Percentiles rank a stretch among this genome's conserved stretches.
phyloP scores from a whole-genome alignment of 164 flowering plant genomes.

The Santalum album region DNA sequence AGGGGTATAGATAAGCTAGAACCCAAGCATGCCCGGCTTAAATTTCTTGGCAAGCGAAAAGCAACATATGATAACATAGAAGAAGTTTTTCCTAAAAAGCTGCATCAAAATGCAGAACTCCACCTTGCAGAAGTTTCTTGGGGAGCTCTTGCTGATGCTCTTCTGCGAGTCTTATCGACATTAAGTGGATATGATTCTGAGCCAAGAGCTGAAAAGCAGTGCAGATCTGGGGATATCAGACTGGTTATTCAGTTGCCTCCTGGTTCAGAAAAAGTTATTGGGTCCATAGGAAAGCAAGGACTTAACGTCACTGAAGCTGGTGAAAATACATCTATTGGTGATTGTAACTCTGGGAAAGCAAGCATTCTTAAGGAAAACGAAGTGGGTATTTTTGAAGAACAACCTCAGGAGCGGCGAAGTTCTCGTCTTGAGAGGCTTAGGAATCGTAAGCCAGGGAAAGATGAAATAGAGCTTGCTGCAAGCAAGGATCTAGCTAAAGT shows the following conservation, averaged over 20 bases:
- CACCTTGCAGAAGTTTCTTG: slow-evolving; percentile 65
- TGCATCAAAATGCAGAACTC: slow-evolving; percentile 41
- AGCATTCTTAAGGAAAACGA: slow-evolving; percentile 46
- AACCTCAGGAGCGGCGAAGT: slow-evolving; percentile 88
- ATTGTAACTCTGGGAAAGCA: slow-evolving; percentile 26
- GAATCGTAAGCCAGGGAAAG: slow-evolving; percentile 89
- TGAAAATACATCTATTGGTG: slow-evolving; percentile 21
- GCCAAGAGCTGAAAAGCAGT: slow-evolving; percentile 15
- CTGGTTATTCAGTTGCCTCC: slow-evolving; percentile 46
- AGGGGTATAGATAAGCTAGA: slow-evolving; percentile 89
- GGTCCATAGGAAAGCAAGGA: slow-evolving; percentile 25
- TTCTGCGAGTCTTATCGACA: slow-evolving; percentile 42
- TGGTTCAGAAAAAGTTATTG: slow-evolving; percentile 24
- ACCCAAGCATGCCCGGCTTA: slow-evolving; percentile 79
- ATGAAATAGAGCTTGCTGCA: slow-evolving; percentile 46
- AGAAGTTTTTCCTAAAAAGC: slow-evolving; percentile 34
- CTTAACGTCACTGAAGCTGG: slow-evolving; percentile 7
- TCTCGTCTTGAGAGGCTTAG: slow-evolving; percentile 81
- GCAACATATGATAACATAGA: slow-evolving; percentile 31
- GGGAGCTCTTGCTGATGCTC: slow-evolving; percentile 46
- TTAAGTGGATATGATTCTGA: slow-evolving; percentile 25
- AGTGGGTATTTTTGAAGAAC: slow-evolving; percentile 45
- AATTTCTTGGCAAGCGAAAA: slow-evolving; percentile 71
- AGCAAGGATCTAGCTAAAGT: slow-evolving; percentile 55
- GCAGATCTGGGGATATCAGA: slow-evolving; percentile 39